Evolutionary conservation across 1,139 yeast genomes (phyloP), one percentile per base, ranked within the genome.

Genomic region (Yamadazyma dendronema): DNA sequence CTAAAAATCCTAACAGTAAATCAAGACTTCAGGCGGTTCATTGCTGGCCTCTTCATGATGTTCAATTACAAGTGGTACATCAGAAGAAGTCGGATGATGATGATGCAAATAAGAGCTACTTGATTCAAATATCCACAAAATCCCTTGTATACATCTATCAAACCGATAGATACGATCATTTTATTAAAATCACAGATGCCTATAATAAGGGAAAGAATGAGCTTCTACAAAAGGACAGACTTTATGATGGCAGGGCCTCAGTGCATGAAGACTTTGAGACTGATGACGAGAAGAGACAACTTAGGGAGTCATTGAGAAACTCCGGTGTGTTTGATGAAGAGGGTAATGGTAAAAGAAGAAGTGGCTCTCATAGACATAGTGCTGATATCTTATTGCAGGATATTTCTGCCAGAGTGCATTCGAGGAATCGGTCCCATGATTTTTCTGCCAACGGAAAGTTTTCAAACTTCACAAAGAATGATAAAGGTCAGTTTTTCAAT

Each of bases 31-130:
- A 81, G 26, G 95, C 95, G 0, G 79, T 80, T 17, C 86, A 85
- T 50, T 85, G 95, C 57, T 84, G 90, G 82, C 84, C 90, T 3
- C 61, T 88, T 29, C 67, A 76, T 36, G 88, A 82, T 30, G 76
- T 84, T 15, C 66, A 68, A 15, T 56, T 84, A n/a, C 52, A 62
- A n/a, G 78, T 77, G 30, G 53, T 62, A 2, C 39, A 48, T 12
- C 50, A 49, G 10, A 49, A 56, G 4, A 39, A 43, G 12, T 41
- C 40, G 5, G 27, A 34, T 21, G 49, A 43, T 14, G 43, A 42
- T 4, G 58, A 55, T 19, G 61, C 55, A 13, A 39, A 49, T n/a
- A 62, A 62, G 32, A 43, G 55, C 2, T 71, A 72, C 41, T 63
- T 72, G 14, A 62, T 79, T 37, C 73, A 74, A 43, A 59, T 83